phyloP scores from a whole-genome alignment of 2,329 filamentous ascomycete species.

The Lasiodiplodia citricola region DNA sequence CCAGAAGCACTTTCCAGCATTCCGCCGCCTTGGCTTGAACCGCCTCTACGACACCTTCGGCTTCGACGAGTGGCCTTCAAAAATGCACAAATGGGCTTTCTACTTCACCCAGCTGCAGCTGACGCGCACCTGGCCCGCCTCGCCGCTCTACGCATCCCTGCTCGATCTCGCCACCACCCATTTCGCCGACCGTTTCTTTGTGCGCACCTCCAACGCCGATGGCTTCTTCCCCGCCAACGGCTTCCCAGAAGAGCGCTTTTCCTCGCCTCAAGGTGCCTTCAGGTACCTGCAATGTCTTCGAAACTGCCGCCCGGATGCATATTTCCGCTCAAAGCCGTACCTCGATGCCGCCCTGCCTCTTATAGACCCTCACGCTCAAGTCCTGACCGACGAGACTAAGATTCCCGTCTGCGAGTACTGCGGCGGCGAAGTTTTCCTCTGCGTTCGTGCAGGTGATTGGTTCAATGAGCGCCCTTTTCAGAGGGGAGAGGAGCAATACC shows the following conservation, averaged over 20 bases:
- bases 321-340: constrained; percentile 31
- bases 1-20: constrained; percentile 38
- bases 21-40: constrained; percentile 36
- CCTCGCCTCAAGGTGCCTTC: constrained; percentile 42
- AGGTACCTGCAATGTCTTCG: constrained; percentile 38
- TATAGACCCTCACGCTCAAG: constrained; percentile 33
- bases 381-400: constrained; percentile 31
- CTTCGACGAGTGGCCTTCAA: constrained; percentile 37
- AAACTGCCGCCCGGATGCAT: constrained; percentile 38
- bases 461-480: constrained; percentile 37
- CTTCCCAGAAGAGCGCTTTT: constrained; percentile 33
- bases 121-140: constrained; percentile 36
- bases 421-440: constrained; percentile 36
- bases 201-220: constrained; percentile 44
- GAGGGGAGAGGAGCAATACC: constrained; percentile 32
- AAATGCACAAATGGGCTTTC: constrained; percentile 41
- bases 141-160: constrained; percentile 31
- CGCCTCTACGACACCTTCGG: constrained; percentile 44
- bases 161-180: constrained; percentile 29
- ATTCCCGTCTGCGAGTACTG: constrained; percentile 36
- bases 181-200: constrained; percentile 32
- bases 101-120: constrained; percentile 41
- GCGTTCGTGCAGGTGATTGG: constrained; percentile 36
- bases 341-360: constrained; percentile 33
- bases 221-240: constrained; percentile 40